These are phyloP conservation scores for Trypanosoma boissoni DNA, from an alignment of 208 protist species.

Conservation along the genomic window DNA sequence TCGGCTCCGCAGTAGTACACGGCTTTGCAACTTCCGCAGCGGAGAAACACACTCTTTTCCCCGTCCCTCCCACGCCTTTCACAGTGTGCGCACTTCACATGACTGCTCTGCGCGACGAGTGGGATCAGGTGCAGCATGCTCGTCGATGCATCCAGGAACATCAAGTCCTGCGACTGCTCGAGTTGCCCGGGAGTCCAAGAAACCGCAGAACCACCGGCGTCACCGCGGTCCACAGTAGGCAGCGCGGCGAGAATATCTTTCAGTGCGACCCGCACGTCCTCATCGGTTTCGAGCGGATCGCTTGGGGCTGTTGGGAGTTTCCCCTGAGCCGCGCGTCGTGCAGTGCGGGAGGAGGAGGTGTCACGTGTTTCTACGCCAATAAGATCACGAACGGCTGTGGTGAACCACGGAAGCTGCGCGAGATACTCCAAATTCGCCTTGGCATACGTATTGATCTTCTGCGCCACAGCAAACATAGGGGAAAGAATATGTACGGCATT, in stretches of 20 bases:
- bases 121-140: conserved; percentile 69
- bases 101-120: conserved; percentile 47
- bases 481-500: neutral
- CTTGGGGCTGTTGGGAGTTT: too few species aligned
- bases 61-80: conserved; percentile 19
- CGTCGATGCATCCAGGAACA: conserved; percentile 82
- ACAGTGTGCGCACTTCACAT: conserved; percentile 55
- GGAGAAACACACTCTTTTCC: conserved; percentile 29
- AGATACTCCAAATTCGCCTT: conserved; percentile 68
- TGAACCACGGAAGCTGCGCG: conserved; percentile 71
- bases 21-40: conserved; percentile 77
- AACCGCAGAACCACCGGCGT: too few species aligned
- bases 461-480: conserved; percentile 31
- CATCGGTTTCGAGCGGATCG: conserved; percentile 34
- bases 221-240: conserved; percentile 20
- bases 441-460: conserved; percentile 65
- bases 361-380: conserved; percentile 25
- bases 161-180: conserved; percentile 64
- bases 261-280: conserved; percentile 72
- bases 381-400: conserved; percentile 39
- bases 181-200: conserved; percentile 48
- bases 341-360: conserved; percentile 17
- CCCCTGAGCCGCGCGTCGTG: neutral
- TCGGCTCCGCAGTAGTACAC: conserved; percentile 74
- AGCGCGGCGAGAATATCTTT: conserved; percentile 64